A percentile compares a stretch with the other conserved stretches of the same genome.
phyloP scores from a whole-genome alignment of 116 monocot genomes.

The Phalaenopsis hybrid region DNA sequence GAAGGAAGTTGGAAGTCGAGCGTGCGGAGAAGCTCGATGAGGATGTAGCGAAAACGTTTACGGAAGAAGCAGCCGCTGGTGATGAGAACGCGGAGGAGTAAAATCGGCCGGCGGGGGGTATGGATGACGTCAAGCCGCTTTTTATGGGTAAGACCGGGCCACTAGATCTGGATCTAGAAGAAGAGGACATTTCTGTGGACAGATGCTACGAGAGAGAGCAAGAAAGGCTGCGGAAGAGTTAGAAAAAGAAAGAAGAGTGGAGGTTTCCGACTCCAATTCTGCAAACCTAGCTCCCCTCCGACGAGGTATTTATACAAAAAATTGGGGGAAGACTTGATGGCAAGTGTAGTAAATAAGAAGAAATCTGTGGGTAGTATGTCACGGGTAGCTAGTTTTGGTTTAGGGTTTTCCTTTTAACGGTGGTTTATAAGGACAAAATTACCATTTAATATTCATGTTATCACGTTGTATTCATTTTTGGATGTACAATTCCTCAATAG shows the following conservation, averaged over 20 bases:
- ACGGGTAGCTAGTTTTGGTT: neutral
- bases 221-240: neutral
- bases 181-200: neutral
- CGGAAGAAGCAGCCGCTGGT: neutral
- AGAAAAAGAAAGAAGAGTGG: too few relatives aligned
- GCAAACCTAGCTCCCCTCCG: constrained; percentile 11
- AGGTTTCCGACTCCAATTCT: neutral
- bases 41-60: neutral
- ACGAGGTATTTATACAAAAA: neutral
- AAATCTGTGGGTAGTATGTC: neutral
- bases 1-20: neutral
- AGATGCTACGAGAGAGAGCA: neutral
- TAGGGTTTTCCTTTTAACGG: too few relatives aligned
- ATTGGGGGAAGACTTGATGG: too few relatives aligned
- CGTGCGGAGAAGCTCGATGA: neutral
- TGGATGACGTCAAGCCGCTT: neutral
- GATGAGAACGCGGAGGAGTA: neutral
- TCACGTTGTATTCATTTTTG: too few relatives aligned
- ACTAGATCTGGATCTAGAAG: constrained; percentile 4
- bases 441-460: too few relatives aligned
- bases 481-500: too few relatives aligned
- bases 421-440: too few relatives aligned
- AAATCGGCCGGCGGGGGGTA: constrained; percentile 4
- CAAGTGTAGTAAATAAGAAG: neutral
- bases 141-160: neutral